Base-by-base conservation (phyloP, 139 green algal species). In the Zygnema circumcarinatum region DNA sequence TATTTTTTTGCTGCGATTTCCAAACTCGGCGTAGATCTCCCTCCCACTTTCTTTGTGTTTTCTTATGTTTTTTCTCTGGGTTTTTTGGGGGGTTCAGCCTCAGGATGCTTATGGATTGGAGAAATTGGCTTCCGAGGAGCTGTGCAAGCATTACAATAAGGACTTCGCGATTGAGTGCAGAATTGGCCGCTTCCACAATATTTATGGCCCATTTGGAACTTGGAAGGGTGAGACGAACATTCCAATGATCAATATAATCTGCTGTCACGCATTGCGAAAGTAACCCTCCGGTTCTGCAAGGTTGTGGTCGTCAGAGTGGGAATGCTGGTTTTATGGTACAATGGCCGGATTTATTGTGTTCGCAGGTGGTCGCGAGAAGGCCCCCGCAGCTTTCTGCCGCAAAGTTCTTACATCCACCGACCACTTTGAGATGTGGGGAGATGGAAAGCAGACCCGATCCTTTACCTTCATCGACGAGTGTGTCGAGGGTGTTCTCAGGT, bases 391-490 rank as follows among this genome's bases (percentile, higher is more conserved):
- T 1, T 99, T 99, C 90, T 99, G 97, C 94, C 92, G 97, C 78
- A 99, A 99, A 94, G 94, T 93, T 2, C 81, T 98, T 39, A 98
- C 94, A 20, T 95, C 95, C 2, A 92, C 85, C 0, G 92, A 89
- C 21, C 94, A 98, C 90, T 92, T 99, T 52, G 96, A 99, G 94
- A 99, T 99, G 97, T 99, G 97, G 97, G 97, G 97, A 35, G 97
- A 99, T 87, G 97, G 97, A 91, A 98, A 98, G 94, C 97, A 99
- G 85, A 99, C 97, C 2, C 95, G 97, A 82, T 97, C 93, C 86
- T 99, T 99, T 94, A 99, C 97, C 38, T 99, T 97, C 94, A 99
- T 99, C 89, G 97, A 99, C 90, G 97, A 99, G 90, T 99, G 97
- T 89, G 97, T 99, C 79, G 97, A 99, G 93, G 97, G 97, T 85